Evolutionary conservation across 2,329 filamentous ascomycete species (phyloP).

Genomic region (Hypoxylon sp.): DNA sequence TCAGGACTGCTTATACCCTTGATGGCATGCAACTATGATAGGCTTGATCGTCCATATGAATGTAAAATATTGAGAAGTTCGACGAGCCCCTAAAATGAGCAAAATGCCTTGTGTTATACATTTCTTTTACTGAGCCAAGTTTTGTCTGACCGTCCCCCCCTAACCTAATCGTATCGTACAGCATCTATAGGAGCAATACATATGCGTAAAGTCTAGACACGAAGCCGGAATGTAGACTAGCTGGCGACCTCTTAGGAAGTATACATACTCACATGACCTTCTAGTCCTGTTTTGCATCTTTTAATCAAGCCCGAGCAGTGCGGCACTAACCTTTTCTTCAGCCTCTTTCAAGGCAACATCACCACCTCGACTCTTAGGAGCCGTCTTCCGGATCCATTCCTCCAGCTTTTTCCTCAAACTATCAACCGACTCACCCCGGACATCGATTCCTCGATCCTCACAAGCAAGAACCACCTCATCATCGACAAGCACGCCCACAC

Average conservation of each 20-base stretch:
- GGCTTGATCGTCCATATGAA: no score
- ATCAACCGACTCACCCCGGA: slow-evolving; percentile 63
- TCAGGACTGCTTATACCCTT: no score
- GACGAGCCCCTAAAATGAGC: slow-evolving; percentile 4
- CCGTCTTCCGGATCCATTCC: slow-evolving; percentile 59
- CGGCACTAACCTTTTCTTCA: slow-evolving; percentile 43
- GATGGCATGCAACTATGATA: no score
- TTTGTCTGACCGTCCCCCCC: slow-evolving; percentile 7
- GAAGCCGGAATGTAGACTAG: background rate
- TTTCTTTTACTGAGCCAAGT: slow-evolving; percentile 21
- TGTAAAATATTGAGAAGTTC: no score
- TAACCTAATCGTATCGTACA: slow-evolving; percentile 5
- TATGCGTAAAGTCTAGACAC: background rate
- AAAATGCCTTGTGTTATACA: slow-evolving; percentile 9
- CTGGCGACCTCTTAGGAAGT: no score
- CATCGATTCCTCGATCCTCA: slow-evolving; percentile 71
- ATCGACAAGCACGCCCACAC: slow-evolving; percentile 62
- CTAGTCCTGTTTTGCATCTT: no score
- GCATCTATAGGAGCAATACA: slow-evolving; percentile 5
- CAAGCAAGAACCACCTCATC: slow-evolving; percentile 76
- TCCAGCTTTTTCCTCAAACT: slow-evolving; percentile 59
- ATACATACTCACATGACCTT: background rate
- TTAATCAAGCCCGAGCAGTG: slow-evolving; percentile 30
- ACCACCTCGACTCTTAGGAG: slow-evolving; percentile 27
- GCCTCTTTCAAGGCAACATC: slow-evolving; percentile 46